Evolutionary conservation across 192 early-diverging fungal species (phyloP), one percentile per base, ranked within the genome.

Genomic region (Linnemannia exigua): DNA sequence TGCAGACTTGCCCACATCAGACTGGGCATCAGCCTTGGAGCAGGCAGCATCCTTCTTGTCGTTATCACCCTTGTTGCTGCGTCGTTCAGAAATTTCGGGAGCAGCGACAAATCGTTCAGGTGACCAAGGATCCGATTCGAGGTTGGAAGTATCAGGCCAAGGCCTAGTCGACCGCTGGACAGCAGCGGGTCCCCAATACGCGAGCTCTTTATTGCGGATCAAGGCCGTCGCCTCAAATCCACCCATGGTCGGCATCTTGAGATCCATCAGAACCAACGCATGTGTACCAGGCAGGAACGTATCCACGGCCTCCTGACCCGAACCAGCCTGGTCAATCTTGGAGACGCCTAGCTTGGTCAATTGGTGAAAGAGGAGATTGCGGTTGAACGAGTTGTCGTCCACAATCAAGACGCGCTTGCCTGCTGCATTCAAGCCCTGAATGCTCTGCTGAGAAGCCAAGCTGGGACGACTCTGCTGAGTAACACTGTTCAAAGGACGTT

Each of bases 161-260:
- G 66, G 14, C 41, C 66, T 70, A 16, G 35, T 58, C 7, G 58
- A 19, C n/a, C 51, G 33, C 36, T 58, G 74, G 41, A 66, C 31
- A 47, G 44, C n/a, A 14, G 28, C 46, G 15, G 77, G 73, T 20
- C 82, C 77, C 31, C 51, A 79, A 46, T 76, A 46, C 3, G 50
- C 77, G 22, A 67, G 5, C 70, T 86, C 84, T 50, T 86, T 86
- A 52, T 86, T 25, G 48, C 84, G 84, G 47, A 86, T 86, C 69
- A 80, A 38, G 0, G 69, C 67, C 22, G 77, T 79, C 0, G 84
- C 84, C 35, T 79, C 74, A 61, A 86, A 76, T 8, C 84, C 84
- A 31, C 69, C 76, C 84, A 86, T 86, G 5, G 25, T 80, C 0
- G 84, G 84, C 84, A 86, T 86, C 52, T 86, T 86, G 36, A 86